Evolutionary conservation across 257 asterid genomes (phyloP).

Genomic region (Orobanche coerulescens): DNA sequence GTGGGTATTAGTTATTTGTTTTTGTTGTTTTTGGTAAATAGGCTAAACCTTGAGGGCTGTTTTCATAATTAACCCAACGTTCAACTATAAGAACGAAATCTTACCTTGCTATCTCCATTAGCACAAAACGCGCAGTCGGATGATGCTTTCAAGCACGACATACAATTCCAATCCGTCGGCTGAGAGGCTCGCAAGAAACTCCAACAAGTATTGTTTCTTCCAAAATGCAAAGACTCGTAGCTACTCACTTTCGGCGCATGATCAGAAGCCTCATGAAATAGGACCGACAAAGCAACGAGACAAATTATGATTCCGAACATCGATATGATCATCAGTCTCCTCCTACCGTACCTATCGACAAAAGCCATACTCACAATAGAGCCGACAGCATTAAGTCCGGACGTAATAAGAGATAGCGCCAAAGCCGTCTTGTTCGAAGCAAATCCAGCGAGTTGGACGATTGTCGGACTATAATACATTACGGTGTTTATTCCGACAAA

Average conservation of each 20-base stretch:
- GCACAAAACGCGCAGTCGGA: constrained; percentile 54
- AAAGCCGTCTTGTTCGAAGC: constrained; percentile 71
- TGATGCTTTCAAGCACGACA: constrained; percentile 40
- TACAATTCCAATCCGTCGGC: constrained; percentile 47
- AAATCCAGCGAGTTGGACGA: constrained; percentile 68
- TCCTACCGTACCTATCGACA: constrained; percentile 62
- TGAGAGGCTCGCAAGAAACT: constrained; percentile 25
- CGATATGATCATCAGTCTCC: constrained; percentile 62
- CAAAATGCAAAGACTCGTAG: constrained; percentile 45
- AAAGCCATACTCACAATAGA: constrained; percentile 55
- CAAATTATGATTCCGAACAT: constrained; percentile 56
- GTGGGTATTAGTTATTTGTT: too few relatives aligned
- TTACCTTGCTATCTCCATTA: constrained; percentile 38
- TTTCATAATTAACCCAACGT: background rate
- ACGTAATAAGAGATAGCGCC: constrained; percentile 67
- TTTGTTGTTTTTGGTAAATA: background rate
- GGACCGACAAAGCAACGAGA: constrained; percentile 40
- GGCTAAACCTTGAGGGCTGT: background rate
- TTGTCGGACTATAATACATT: constrained; percentile 86
- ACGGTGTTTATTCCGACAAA: constrained; percentile 84
- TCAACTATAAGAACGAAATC: constrained; percentile 10
- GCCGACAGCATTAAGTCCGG: constrained; percentile 69
- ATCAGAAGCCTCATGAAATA: constrained; percentile 39
- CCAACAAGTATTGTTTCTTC: constrained; percentile 49
- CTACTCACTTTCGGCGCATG: constrained; percentile 43